phyloP scores from a whole-genome alignment of 495 filamentous ascomycete species.

The Lineolata rhizophorae region DNA sequence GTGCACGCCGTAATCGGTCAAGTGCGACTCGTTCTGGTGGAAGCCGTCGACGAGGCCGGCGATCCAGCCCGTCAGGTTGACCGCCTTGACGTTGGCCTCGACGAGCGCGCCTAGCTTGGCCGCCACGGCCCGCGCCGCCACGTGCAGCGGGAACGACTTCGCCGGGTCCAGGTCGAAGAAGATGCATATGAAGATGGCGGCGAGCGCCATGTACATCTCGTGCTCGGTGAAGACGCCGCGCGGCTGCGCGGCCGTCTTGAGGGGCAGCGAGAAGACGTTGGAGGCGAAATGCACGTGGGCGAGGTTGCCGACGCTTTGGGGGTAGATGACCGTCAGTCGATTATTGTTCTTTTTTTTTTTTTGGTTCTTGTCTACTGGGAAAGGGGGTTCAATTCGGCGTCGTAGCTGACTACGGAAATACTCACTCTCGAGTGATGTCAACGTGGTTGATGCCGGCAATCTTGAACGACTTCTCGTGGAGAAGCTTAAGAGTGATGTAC shows the following conservation, averaged over 20 bases:
- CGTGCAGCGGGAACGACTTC: conserved; percentile 32
- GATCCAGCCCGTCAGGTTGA: conserved; percentile 32
- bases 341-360: no score
- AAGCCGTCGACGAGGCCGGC: conserved; percentile 29
- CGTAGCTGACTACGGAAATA: conserved; percentile 2
- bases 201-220: conserved; percentile 56
- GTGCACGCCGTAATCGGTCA: conserved; percentile 44
- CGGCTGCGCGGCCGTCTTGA: conserved; percentile 46
- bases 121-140: conserved; percentile 37
- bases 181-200: conserved; percentile 36
- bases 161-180: conserved; percentile 33
- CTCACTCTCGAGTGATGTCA: conserved; percentile 52
- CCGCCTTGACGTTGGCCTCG: conserved; percentile 40
- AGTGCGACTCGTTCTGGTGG: conserved; percentile 26
- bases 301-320: conserved; percentile 40
- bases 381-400: not conserved
- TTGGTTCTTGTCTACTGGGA: no score
- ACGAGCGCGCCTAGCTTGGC: conserved; percentile 39
- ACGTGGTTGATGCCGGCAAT: conserved; percentile 36
- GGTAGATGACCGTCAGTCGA: no score
- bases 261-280: conserved; percentile 46
- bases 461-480: conserved; percentile 41
- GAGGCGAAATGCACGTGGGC: conserved; percentile 52
- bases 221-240: conserved; percentile 56
- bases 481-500: conserved; percentile 37